Percentiles rank a stretch among this genome's conserved stretches.
phyloP scores from a whole-genome alignment of 2,329 filamentous ascomycete genomes.

The Clonostachys byssicola region DNA sequence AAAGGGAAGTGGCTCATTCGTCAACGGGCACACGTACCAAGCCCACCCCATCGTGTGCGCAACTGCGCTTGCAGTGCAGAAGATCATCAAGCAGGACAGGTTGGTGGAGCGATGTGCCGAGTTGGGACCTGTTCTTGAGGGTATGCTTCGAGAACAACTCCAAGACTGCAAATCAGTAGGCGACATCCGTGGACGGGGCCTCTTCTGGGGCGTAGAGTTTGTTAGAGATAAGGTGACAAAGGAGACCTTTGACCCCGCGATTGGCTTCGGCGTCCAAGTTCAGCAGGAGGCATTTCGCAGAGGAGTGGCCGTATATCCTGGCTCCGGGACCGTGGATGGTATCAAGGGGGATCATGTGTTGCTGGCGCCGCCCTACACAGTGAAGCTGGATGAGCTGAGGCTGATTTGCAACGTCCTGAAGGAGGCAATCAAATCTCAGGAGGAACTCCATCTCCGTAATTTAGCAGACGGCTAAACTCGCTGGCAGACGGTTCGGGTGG shows the following conservation, averaged over 20 bases:
- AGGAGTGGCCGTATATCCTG: constrained; percentile 54
- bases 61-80: constrained; percentile 29
- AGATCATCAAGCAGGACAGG: constrained; percentile 23
- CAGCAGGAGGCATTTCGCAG: constrained; percentile 18
- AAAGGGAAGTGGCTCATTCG: constrained; percentile 41
- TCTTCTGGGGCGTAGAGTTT: constrained; percentile 45
- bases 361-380: constrained; percentile 64
- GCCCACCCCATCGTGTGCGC: constrained; percentile 29
- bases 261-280: constrained; percentile 16
- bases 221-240: constrained; percentile 29
- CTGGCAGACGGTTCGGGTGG: too few relatives aligned
- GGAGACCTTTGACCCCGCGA: constrained; percentile 21
- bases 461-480: neutral
- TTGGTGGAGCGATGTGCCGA: constrained; percentile 22
- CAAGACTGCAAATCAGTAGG: constrained; percentile 25
- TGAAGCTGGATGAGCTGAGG: constrained; percentile 30
- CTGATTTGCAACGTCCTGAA: constrained; percentile 1
- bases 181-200: constrained; percentile 30
- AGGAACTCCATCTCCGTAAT: neutral
- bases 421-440: constrained; percentile 1
- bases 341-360: constrained; percentile 65
- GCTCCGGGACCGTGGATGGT: constrained; percentile 55
- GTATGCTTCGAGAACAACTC: constrained; percentile 16
- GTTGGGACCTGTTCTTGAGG: constrained; percentile 21
- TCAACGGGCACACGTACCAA: constrained; percentile 53